Evolutionary conservation across 2,329 filamentous ascomycete species (phyloP).

Genomic region (Cadophora malorum): DNA sequence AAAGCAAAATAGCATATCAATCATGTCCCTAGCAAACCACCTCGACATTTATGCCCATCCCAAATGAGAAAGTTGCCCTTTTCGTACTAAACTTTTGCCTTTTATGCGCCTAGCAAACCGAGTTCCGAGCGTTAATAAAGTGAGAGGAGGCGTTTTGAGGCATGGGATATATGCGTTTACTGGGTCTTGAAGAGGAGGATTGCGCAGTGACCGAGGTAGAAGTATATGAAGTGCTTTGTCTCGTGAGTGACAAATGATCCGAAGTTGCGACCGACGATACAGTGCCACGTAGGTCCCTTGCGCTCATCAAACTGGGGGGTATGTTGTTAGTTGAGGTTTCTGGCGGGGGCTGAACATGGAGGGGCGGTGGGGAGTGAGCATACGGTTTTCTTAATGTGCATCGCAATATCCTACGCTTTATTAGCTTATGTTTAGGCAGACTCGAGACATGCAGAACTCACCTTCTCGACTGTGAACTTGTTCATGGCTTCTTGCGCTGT

Average conservation of each 20-base stretch:
- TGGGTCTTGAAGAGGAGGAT: conserved; percentile 99
- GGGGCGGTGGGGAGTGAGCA: conserved; percentile 25
- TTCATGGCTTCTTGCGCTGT: conserved; percentile 74
- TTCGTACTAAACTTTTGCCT: conserved; percentile 2
- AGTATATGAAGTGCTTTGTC: conserved; percentile 99
- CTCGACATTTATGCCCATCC: not conserved
- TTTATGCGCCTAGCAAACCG: conserved; percentile 11
- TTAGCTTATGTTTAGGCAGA: conserved; percentile 29
- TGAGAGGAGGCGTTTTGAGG: conserved; percentile 6
- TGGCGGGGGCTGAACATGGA: not conserved
- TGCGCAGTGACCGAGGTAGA: conserved; percentile 98
- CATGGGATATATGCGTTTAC: conserved; percentile 53
- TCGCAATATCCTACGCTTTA: conserved; percentile 80
- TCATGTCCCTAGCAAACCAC: conserved; percentile 6
- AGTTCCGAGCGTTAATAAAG: not conserved
- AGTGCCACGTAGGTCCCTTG: conserved; percentile 99
- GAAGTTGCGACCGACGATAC: conserved; percentile 98
- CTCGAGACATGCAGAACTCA: conserved; percentile 41
- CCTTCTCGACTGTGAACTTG: conserved; percentile 76
- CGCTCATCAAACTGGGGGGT: conserved; percentile 83
- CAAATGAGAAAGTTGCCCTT: not conserved
- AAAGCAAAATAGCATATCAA: conserved; percentile 6
- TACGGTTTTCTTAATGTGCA: conserved; percentile 94
- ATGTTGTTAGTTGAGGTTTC: conserved; percentile 24
- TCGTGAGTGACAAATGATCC: conserved; percentile 99